A percentile compares a stretch with the other conserved stretches of the same genome.
Conservation (phyloP, 768 basidiomycete species). For the Suillus subaureus region DNA sequence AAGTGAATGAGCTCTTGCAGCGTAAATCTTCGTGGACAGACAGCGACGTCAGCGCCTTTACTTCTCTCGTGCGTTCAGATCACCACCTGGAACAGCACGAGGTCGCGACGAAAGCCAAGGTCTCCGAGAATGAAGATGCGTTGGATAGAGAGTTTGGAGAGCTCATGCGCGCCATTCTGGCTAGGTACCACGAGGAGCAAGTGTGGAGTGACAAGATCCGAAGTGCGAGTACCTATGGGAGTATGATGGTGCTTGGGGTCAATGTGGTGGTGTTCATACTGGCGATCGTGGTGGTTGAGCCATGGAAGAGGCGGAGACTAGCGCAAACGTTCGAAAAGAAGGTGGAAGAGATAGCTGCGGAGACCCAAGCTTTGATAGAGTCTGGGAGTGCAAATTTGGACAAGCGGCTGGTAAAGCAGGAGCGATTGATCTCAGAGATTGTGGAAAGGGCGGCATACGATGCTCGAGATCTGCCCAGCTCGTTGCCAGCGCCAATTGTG, state of each 20-base stretch:
- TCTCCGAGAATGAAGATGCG: slow-evolving; percentile 70
- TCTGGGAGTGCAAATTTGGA: slow-evolving; percentile 51
- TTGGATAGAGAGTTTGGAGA: slow-evolving; percentile 88
- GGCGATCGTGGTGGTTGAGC: slow-evolving; percentile 91
- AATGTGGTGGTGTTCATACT: slow-evolving; percentile 90
- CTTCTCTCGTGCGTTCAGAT: slow-evolving; percentile 86
- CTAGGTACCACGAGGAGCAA: slow-evolving; percentile 97
- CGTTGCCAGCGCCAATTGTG: slow-evolving; percentile 7
- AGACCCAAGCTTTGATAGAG: slow-evolving; percentile 46
- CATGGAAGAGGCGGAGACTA: slow-evolving; percentile 89
- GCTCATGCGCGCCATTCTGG: slow-evolving; percentile 86
- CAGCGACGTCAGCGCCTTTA: slow-evolving; percentile 84
- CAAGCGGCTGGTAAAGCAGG: slow-evolving; percentile 52
- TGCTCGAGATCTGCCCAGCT: slow-evolving; percentile 14
- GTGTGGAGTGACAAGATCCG: slow-evolving; percentile 99
- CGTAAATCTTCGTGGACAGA: slow-evolving; percentile 96
- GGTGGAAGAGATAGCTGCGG: slow-evolving; percentile 56
- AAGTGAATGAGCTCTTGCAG: slow-evolving; percentile 92
- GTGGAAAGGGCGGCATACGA: slow-evolving; percentile 20
- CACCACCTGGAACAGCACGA: slow-evolving; percentile 87
- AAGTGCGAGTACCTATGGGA: slow-evolving; percentile 92
- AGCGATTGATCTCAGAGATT: slow-evolving; percentile 33
- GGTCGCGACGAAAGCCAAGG: slow-evolving; percentile 62
- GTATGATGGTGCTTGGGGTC: slow-evolving; percentile 79
- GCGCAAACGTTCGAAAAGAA: slow-evolving; percentile 90